Percentiles rank a stretch among this genome's conserved stretches.
phyloP scores from a whole-genome alignment of 805 yeast species.

The Grigorovia transvaalensis region DNA sequence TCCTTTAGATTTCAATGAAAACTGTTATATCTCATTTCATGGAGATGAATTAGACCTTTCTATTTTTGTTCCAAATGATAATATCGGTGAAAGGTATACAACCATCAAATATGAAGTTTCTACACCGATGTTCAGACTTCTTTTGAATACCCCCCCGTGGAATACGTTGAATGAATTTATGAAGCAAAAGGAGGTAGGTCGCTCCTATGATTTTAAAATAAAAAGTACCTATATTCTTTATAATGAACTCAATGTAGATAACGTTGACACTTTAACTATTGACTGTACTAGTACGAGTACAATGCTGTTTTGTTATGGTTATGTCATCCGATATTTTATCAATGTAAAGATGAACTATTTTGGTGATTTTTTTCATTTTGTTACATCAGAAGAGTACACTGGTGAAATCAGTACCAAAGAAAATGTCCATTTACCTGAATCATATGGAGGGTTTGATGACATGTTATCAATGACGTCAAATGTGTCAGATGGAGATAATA shows the following conservation, averaged over 20 bases:
- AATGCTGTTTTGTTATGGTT: constrained; percentile 68
- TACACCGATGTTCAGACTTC: constrained; percentile 53
- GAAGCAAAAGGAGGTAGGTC: constrained; percentile 52
- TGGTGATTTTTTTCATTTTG: constrained; percentile 76
- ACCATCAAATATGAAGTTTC: constrained; percentile 39
- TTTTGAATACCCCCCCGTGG: constrained; percentile 82
- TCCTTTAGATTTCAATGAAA: constrained; percentile 75
- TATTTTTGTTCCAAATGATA: constrained; percentile 36
- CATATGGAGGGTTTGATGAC: constrained; percentile 3
- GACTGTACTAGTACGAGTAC: constrained; percentile 57
- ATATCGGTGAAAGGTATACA: constrained; percentile 41
- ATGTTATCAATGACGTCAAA: background rate
- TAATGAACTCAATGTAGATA: constrained; percentile 48
- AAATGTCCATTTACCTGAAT: background rate
- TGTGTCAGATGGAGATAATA: background rate
- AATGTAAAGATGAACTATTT: constrained; percentile 78
- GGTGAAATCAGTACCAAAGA: constrained; percentile 9
- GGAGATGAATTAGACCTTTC: constrained; percentile 41
- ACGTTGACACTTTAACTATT: constrained; percentile 59
- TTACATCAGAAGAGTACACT: constrained; percentile 76
- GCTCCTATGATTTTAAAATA: constrained; percentile 49
- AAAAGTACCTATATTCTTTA: constrained; percentile 58
- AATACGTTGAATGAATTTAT: constrained; percentile 71
- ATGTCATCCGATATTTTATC: constrained; percentile 63
- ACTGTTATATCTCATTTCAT: constrained; percentile 62